Evolutionary conservation across 495 filamentous ascomycete species (phyloP).

Genomic region (Choiromyces venosus): DNA sequence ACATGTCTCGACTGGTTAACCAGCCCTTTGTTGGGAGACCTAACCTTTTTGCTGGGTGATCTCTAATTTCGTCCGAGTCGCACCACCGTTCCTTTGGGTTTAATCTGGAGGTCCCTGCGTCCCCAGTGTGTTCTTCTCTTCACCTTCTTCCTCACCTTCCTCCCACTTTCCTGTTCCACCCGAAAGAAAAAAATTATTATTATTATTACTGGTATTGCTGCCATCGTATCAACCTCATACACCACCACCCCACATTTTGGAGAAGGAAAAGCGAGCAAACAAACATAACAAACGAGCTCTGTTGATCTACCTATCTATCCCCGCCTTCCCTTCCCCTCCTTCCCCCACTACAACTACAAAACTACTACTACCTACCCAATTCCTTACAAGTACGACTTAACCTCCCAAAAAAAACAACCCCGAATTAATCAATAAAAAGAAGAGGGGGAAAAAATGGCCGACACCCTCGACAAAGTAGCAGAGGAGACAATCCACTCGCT

Average conservation of each 20-base stretch:
- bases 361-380: background rate
- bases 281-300: background rate
- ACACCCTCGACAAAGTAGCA: conserved; percentile 21
- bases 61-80: conserved; percentile 12
- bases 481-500: conserved; percentile 32
- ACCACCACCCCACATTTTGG: background rate
- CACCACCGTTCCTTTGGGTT: conserved; percentile 14
- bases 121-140: background rate
- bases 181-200: background rate
- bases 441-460: conserved; percentile 12
- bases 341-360: background rate
- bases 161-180: background rate
- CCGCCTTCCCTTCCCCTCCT: background rate
- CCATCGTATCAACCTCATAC: background rate
- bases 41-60: conserved; percentile 3
- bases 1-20: background rate
- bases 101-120: conserved; percentile 2
- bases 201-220: too few relatives aligned
- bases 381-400: background rate
- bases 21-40: background rate
- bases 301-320: background rate
- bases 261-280: background rate
- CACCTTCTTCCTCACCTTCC: background rate
- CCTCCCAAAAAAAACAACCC: background rate
- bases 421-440: background rate